Percentiles rank a stretch among this genome's conserved stretches.
Evolutionary conservation across 2,329 filamentous ascomycete species (phyloP).

Genomic region (Metarhizium brunneum): DNA sequence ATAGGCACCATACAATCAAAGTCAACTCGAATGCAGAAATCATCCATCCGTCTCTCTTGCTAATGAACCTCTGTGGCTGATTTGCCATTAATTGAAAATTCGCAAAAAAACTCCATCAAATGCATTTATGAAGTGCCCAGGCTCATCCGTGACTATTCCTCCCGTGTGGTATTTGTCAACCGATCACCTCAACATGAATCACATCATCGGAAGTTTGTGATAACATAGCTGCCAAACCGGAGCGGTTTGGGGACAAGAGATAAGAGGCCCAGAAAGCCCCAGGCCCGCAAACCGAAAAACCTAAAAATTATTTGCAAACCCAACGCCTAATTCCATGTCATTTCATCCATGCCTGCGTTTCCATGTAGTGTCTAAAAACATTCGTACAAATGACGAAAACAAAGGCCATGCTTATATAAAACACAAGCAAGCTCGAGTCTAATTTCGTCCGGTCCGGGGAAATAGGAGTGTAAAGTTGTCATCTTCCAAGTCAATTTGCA

Average conservation of each 20-base stretch:
- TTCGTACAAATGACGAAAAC: conserved; percentile 7
- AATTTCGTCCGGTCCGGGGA: not conserved
- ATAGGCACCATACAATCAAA: not conserved
- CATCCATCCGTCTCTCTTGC: not conserved
- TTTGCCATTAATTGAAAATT: not conserved
- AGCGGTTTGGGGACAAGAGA: not conserved
- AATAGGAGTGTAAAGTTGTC: not conserved
- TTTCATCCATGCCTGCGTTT: conserved; percentile 12
- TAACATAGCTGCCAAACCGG: not conserved
- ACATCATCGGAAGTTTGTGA: not conserved
- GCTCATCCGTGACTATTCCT: not conserved
- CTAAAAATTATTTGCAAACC: conserved; percentile 9
- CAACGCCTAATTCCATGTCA: conserved; percentile 22
- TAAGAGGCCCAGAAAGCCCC: not conserved
- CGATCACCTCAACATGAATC: not conserved
- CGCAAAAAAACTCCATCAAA: not conserved
- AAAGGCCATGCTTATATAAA: not conserved
- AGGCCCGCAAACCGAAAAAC: not conserved
- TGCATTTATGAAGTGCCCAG: not conserved
- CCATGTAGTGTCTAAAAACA: conserved; percentile 11
- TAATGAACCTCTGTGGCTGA: not conserved
- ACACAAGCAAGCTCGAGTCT: not conserved
- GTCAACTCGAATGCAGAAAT: not conserved
- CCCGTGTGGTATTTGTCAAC: not conserved
- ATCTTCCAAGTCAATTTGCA: not conserved